A percentile compares a stretch with the other conserved stretches of the same genome.
Evolutionary conservation across 208 protist species (phyloP).

Genomic region (Jaenimonas drosophilae): DNA sequence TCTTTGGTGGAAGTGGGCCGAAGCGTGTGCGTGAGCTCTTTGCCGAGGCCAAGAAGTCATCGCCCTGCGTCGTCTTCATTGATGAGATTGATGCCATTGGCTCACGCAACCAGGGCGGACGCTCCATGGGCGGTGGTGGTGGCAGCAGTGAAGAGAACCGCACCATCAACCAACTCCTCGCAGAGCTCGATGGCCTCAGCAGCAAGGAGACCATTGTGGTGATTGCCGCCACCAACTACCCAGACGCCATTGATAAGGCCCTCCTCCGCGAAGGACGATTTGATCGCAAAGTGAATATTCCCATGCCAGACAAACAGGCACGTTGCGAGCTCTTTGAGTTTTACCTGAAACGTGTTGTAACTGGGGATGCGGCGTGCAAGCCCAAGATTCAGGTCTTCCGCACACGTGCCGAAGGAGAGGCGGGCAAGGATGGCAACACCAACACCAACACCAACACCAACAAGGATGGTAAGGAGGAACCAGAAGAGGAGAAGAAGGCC

Average conservation of each 20-base stretch:
- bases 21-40: constrained; percentile 96
- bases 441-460: neutral
- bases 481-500: constrained; percentile 13
- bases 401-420: constrained; percentile 24
- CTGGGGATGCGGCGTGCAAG: constrained; percentile 78
- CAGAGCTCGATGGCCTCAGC: constrained; percentile 93
- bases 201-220: constrained; percentile 94
- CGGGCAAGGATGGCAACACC: constrained; percentile 9
- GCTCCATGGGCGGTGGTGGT: constrained; percentile 72
- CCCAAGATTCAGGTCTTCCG: constrained; percentile 74
- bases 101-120: constrained; percentile 69
- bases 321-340: constrained; percentile 87
- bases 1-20: constrained; percentile 95
- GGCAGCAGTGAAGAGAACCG: constrained; percentile 91
- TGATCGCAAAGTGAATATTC: constrained; percentile 89
- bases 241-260: constrained; percentile 92
- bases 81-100: constrained; percentile 99
- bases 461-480: neutral
- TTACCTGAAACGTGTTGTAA: constrained; percentile 84
- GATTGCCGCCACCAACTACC: constrained; percentile 96
- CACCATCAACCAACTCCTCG: constrained; percentile 96
- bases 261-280: constrained; percentile 89
- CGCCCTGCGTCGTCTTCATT: constrained; percentile 97
- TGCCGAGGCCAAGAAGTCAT: constrained; percentile 87
- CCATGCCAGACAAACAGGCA: constrained; percentile 82